phyloP scores from a whole-genome alignment of 1,284 basidiomycete genomes.

The Ustilago tritici region DNA sequence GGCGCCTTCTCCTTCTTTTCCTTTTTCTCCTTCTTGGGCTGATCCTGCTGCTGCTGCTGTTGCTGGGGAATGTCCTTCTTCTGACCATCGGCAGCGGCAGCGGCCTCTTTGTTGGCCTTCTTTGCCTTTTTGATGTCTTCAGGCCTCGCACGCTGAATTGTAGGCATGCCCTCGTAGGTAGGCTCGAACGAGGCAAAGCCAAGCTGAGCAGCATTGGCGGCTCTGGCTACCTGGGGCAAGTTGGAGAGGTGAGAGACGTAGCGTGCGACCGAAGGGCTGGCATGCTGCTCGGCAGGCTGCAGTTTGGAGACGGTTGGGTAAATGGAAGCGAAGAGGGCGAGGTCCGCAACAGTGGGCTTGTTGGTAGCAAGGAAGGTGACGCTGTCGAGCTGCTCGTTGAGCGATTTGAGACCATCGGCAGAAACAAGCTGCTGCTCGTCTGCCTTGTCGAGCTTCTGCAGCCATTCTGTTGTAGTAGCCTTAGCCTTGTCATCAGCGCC shows the following conservation, averaged over 20 bases:
- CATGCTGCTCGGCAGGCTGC: slow-evolving; percentile 61
- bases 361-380: slow-evolving; percentile 62
- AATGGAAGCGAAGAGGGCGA: slow-evolving; percentile 65
- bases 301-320: slow-evolving; percentile 62
- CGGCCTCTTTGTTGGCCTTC: slow-evolving; percentile 59
- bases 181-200: slow-evolving; percentile 61
- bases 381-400: slow-evolving; percentile 57
- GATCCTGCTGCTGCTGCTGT: slow-evolving; percentile 28
- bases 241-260: slow-evolving; percentile 68
- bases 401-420: slow-evolving; percentile 54
- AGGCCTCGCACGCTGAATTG: slow-evolving; percentile 57
- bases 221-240: slow-evolving; percentile 46
- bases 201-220: slow-evolving; percentile 46
- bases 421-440: slow-evolving; percentile 50
- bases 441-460: slow-evolving; percentile 45
- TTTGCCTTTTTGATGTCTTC: slow-evolving; percentile 58
- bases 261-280: slow-evolving; percentile 64
- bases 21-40: slow-evolving; percentile 54
- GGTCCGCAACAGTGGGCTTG: slow-evolving; percentile 64
- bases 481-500: slow-evolving; percentile 48
- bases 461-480: slow-evolving; percentile 38
- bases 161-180: slow-evolving; percentile 65
- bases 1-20: slow-evolving; percentile 63
- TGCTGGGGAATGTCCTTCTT: slow-evolving; percentile 29
- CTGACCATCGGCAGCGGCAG: slow-evolving; percentile 25